These are phyloP conservation scores for Lotus japonicus DNA, from an alignment of 306 rosid genomes.

Conservation along the genomic window DNA sequence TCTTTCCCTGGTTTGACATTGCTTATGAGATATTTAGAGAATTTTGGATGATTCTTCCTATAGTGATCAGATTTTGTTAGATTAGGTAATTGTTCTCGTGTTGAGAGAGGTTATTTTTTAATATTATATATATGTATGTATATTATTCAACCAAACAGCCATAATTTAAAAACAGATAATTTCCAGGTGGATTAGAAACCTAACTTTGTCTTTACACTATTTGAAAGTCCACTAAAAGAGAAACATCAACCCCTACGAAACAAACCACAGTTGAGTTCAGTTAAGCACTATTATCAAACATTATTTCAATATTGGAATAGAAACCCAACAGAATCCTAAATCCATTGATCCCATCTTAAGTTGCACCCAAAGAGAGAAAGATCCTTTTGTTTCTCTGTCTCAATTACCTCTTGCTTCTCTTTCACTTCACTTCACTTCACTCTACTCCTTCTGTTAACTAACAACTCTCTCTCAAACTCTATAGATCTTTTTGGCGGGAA, in stretches of 20 bases:
- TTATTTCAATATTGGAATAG: not conserved
- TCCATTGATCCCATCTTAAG: not conserved
- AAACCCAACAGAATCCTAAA: constrained; percentile 11
- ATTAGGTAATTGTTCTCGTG: too few species aligned
- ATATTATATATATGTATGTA: too few species aligned
- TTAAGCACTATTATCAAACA: not conserved
- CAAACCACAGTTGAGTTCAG: not conserved
- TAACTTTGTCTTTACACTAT: not conserved
- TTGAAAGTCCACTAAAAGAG: not conserved
- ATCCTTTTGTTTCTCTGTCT: not conserved
- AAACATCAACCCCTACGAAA: not conserved
- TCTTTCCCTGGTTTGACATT: too few species aligned
- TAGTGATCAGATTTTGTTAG: too few species aligned
- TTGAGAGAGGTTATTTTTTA: too few species aligned
- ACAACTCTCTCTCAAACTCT: constrained; percentile 13
- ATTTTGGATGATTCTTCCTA: too few species aligned
- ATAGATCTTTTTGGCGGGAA: constrained; percentile 44
- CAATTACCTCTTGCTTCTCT: constrained; percentile 49
- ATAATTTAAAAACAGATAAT: not conserved
- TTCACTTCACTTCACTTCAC: constrained; percentile 39
- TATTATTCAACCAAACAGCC: too few species aligned
- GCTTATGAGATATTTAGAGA: too few species aligned
- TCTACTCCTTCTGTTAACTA: constrained; percentile 17
- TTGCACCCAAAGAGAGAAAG: not conserved
- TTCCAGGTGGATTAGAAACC: not conserved